Conservation (phyloP, 2,329 filamentous ascomycete genomes). For the Exophiala xenobiotica region DNA sequence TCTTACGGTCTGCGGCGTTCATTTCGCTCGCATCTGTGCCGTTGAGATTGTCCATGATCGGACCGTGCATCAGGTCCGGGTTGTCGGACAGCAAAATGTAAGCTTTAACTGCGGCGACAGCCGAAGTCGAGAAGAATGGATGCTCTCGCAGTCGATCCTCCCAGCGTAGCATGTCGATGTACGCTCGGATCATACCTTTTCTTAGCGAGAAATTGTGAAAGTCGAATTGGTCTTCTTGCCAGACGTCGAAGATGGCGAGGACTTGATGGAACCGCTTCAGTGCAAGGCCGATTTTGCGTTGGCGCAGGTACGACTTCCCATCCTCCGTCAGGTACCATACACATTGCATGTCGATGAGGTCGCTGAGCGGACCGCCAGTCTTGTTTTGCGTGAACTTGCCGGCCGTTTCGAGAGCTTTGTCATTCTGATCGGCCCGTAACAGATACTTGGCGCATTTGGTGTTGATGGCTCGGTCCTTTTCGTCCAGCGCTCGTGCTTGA, state of each 20-base stretch:
- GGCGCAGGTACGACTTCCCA: slow-evolving; percentile 80
- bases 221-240: slow-evolving; percentile 98
- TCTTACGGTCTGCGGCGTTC: slow-evolving; percentile 70
- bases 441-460: slow-evolving; percentile 97
- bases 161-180: slow-evolving; percentile 95
- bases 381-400: slow-evolving; percentile 93
- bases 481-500: slow-evolving; percentile 77
- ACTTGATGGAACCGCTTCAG: slow-evolving; percentile 89
- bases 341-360: slow-evolving; percentile 97
- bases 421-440: slow-evolving; percentile 86
- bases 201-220: slow-evolving; percentile 97
- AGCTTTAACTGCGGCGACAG: slow-evolving; percentile 74
- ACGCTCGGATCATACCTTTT: slow-evolving; percentile 92
- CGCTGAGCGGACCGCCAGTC: slow-evolving; percentile 81
- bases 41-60: slow-evolving; percentile 56
- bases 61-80: slow-evolving; percentile 63
- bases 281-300: slow-evolving; percentile 78
- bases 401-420: slow-evolving; percentile 81
- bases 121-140: slow-evolving; percentile 85
- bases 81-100: slow-evolving; percentile 79
- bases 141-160: slow-evolving; percentile 89
- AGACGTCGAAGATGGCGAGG: slow-evolving; percentile 90
- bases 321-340: slow-evolving; percentile 97
- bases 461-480: slow-evolving; percentile 95
- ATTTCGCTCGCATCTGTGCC: slow-evolving; percentile 51